Percentiles rank a stretch among this genome's conserved stretches.
These are phyloP conservation scores for Jackrogersella multiformis DNA, from an alignment of 495 filamentous ascomycete genomes.

Conservation along the genomic window DNA sequence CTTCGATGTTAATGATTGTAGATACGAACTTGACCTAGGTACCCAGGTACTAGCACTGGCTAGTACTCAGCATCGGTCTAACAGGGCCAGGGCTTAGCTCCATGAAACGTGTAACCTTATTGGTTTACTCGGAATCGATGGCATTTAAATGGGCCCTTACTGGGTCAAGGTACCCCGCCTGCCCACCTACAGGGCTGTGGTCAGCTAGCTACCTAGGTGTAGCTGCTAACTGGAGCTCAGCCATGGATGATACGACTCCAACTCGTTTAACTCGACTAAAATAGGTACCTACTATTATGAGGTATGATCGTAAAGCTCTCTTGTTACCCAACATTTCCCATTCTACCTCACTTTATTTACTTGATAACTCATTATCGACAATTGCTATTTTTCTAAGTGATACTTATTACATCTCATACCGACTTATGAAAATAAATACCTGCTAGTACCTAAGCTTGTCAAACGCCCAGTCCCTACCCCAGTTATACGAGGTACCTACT, in stretches of 20 bases:
- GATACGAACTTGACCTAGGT: not conserved
- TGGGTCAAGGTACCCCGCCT: no score
- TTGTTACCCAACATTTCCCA: not conserved
- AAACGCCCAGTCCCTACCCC: no score
- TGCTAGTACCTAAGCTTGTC: no score
- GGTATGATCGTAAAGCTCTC: not conserved
- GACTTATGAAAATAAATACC: not conserved
- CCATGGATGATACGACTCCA: conserved; percentile 12
- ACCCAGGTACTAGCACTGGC: not conserved
- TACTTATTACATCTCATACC: not conserved
- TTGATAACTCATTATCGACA: no score
- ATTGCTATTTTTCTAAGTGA: no score
- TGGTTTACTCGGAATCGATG: no score
- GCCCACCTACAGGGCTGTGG: no score
- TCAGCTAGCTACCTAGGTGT: no score
- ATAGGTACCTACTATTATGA: no score
- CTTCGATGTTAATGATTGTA: not conserved
- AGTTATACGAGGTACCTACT: not conserved
- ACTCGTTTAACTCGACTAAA: not conserved
- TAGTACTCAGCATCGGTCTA: conserved; percentile 4
- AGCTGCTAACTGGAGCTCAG: not conserved
- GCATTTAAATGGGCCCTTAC: conserved; percentile 7
- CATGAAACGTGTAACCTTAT: no score
- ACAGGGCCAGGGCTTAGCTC: conserved; percentile 36
- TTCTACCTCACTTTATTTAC: not conserved